phyloP scores from a whole-genome alignment of 768 basidiomycete genomes.

The Rhizopogon rudus region DNA sequence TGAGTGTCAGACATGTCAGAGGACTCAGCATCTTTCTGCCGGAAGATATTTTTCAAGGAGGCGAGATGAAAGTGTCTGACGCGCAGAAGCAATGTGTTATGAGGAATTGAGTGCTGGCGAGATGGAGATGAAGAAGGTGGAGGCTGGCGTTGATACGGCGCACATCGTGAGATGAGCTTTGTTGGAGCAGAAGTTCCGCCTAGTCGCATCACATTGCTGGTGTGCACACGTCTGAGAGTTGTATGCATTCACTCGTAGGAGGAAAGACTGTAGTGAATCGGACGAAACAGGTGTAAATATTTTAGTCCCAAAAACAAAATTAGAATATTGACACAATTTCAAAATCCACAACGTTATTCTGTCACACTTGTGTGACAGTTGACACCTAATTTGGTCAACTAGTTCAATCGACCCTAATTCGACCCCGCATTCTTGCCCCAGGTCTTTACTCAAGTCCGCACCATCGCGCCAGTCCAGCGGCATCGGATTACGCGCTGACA shows the following conservation, averaged over 20 bases:
- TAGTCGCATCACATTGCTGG: slow-evolving; percentile 33
- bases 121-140: neutral
- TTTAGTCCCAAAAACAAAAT: neutral
- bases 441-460: neutral
- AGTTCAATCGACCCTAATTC: neutral
- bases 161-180: neutral
- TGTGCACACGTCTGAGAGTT: slow-evolving; percentile 11
- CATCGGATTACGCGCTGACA: neutral
- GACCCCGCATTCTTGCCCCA: slow-evolving; percentile 1
- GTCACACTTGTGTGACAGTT: neutral
- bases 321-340: slow-evolving; percentile 10
- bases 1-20: slow-evolving; percentile 33
- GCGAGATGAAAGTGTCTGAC: slow-evolving; percentile 8
- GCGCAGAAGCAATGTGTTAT: neutral
- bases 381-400: neutral
- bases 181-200: neutral
- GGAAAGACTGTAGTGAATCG: neutral
- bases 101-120: neutral
- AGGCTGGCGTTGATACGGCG: neutral
- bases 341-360: slow-evolving; percentile 11
- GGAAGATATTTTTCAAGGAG: slow-evolving; percentile 25
- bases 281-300: slow-evolving; percentile 5
- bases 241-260: slow-evolving; percentile 28
- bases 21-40: neutral
- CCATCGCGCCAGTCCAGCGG: neutral